A percentile compares a stretch with the other conserved stretches of the same genome.
These are phyloP conservation scores for Pyricularia pennisetigena DNA, from an alignment of 2,329 filamentous ascomycete species.

Conservation along the genomic window DNA sequence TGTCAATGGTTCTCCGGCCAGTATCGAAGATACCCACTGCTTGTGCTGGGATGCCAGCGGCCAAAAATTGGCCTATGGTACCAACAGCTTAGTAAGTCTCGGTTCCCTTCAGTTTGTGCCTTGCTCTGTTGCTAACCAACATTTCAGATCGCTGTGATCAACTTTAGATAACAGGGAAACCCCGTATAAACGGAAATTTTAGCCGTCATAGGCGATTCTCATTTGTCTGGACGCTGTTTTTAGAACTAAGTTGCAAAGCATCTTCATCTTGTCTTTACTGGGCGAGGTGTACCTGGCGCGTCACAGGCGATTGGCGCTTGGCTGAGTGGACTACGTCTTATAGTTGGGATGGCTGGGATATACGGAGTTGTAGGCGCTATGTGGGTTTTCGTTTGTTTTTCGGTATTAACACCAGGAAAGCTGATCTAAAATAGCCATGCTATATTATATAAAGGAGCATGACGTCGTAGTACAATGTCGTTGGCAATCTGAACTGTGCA, in stretches of 20 bases:
- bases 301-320: neutral
- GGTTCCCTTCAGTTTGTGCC: neutral
- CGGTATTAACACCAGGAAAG: neutral
- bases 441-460: neutral
- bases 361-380: neutral
- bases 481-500: too few species aligned
- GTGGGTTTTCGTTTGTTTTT: neutral
- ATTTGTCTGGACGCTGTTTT: neutral
- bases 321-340: neutral
- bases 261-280: neutral
- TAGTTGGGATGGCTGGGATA: neutral
- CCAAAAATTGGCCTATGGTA: conserved; percentile 52
- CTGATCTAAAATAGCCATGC: neutral
- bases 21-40: conserved; percentile 45
- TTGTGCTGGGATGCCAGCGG: conserved; percentile 53
- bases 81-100: conserved; percentile 48
- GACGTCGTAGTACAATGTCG: too few species aligned
- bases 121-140: neutral
- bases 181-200: neutral
- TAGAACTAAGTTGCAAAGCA: neutral
- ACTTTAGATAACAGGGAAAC: conserved; percentile 10
- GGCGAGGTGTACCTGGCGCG: neutral
- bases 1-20: conserved; percentile 39
- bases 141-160: conserved; percentile 13
- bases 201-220: neutral